These are phyloP conservation scores for Nitzschia sp. DNA, from an alignment of 108 stramenopile species.

Conservation along the genomic window DNA sequence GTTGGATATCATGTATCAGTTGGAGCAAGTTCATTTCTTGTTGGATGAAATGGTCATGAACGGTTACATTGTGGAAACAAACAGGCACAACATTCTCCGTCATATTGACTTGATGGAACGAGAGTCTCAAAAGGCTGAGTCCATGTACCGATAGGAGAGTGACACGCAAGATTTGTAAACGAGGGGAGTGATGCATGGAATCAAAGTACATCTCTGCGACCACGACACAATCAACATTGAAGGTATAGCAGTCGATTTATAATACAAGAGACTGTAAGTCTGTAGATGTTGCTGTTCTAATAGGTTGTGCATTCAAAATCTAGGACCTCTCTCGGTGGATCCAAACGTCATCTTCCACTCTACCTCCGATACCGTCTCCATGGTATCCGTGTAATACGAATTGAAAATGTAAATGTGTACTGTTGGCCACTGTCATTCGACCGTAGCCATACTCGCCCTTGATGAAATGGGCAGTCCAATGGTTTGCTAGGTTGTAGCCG, in stretches of 20 bases:
- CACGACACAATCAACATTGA: no score
- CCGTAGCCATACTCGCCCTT: constrained; percentile 54
- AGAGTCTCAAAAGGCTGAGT: constrained; percentile 79
- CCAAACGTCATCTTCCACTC: constrained; percentile 43
- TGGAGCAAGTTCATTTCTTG: constrained; percentile 94
- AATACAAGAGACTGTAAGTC: no score
- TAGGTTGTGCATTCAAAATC: background rate
- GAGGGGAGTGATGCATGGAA: no score
- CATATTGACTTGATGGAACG: constrained; percentile 89
- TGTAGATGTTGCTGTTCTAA: no score
- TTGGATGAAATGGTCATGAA: constrained; percentile 96
- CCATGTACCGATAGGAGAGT: constrained; percentile 76
- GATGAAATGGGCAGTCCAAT: constrained; percentile 45
- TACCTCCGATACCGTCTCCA: constrained; percentile 18
- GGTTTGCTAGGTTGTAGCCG: constrained; percentile 22
- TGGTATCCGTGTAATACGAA: constrained; percentile 36
- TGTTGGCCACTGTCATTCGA: constrained; percentile 49
- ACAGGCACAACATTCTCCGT: constrained; percentile 82
- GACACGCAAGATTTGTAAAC: no score
- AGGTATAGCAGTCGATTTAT: no score
- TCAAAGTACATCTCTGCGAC: no score
- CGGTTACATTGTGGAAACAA: constrained; percentile 90
- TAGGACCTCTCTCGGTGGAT: constrained; percentile 16
- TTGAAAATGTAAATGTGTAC: constrained; percentile 46
- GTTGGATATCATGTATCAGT: constrained; percentile 96